Evolutionary conservation across 176 grass and related monocot species (phyloP).

Genomic region (Triticum urartu): DNA sequence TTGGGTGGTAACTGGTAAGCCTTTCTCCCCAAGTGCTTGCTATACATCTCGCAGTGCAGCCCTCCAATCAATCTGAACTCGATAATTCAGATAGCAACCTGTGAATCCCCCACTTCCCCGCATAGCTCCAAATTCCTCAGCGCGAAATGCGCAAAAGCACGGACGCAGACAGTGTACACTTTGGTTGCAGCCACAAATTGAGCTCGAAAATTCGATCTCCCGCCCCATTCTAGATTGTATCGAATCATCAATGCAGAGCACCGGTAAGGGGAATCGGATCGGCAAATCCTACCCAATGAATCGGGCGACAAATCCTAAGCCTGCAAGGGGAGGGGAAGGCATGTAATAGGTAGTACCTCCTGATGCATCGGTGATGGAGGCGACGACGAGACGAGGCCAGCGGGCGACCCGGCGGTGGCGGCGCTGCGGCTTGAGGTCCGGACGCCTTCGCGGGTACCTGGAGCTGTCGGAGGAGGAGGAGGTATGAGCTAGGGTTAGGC

Average conservation of each 20-base stretch:
- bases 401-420: background rate
- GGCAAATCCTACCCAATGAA: too few species aligned
- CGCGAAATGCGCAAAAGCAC: background rate
- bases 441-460: background rate
- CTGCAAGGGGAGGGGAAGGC: background rate
- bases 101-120: background rate
- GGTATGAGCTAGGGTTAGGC: background rate
- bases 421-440: background rate
- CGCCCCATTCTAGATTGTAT: background rate
- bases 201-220: background rate
- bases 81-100: background rate
- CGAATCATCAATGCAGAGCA: background rate
- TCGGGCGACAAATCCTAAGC: background rate
- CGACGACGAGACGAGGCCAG: background rate
- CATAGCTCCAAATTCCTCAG: background rate
- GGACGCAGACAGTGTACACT: background rate
- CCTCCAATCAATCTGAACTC: slow-evolving; percentile 23
- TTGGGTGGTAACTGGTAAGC: slow-evolving; percentile 36
- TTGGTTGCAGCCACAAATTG: background rate
- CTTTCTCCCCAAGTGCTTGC: slow-evolving; percentile 74
- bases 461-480: background rate
- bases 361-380: background rate
- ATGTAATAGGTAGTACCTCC: background rate
- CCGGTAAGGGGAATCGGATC: background rate
- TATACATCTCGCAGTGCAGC: slow-evolving; percentile 60